Evolutionary conservation across 176 grass and related monocot species (phyloP).

Genomic region (bread wheat (Triticum aestivum)): DNA sequence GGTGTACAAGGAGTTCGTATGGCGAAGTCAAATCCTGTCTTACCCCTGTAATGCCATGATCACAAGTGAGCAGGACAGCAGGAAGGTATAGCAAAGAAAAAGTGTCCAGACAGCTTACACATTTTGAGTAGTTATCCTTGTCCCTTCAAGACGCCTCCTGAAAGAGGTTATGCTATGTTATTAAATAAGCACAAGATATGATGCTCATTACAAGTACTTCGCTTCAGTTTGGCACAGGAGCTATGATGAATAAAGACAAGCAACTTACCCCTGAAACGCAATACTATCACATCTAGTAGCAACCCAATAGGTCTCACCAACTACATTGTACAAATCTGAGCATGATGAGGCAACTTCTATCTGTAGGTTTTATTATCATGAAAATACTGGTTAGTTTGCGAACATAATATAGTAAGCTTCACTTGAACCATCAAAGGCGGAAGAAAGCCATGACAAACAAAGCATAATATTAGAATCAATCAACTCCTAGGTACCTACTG

Average conservation of each 20-base stretch:
- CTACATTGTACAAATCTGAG: slow-evolving; percentile 78
- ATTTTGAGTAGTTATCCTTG: slow-evolving; percentile 90
- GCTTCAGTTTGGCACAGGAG: not conserved
- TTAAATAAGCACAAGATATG: slow-evolving; percentile 10
- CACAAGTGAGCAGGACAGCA: slow-evolving; percentile 18
- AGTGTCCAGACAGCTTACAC: slow-evolving; percentile 48
- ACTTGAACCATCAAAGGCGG: not conserved
- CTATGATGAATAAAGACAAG: slow-evolving; percentile 2
- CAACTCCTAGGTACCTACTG: slow-evolving; percentile 1
- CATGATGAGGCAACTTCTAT: slow-evolving; percentile 82
- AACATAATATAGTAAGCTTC: slow-evolving; percentile 28
- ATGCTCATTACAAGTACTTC: not conserved
- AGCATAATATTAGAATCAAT: slow-evolving; percentile 1
- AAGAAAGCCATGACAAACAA: not conserved
- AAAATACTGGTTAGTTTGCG: slow-evolving; percentile 26
- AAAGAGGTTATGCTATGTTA: slow-evolving; percentile 51
- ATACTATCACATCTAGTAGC: slow-evolving; percentile 82
- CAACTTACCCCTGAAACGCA: slow-evolving; percentile 74
- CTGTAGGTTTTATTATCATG: slow-evolving; percentile 47
- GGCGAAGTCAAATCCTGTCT: slow-evolving; percentile 91
- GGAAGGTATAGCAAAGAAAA: not conserved
- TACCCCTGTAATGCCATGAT: slow-evolving; percentile 54
- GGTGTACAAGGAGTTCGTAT: slow-evolving; percentile 97
- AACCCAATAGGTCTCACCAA: slow-evolving; percentile 94
- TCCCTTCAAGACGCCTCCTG: slow-evolving; percentile 98